Evolutionary conservation across 108 stramenopile genomes (phyloP), one percentile per base, ranked within the genome.

Genomic region (Skeletonema grethae): DNA sequence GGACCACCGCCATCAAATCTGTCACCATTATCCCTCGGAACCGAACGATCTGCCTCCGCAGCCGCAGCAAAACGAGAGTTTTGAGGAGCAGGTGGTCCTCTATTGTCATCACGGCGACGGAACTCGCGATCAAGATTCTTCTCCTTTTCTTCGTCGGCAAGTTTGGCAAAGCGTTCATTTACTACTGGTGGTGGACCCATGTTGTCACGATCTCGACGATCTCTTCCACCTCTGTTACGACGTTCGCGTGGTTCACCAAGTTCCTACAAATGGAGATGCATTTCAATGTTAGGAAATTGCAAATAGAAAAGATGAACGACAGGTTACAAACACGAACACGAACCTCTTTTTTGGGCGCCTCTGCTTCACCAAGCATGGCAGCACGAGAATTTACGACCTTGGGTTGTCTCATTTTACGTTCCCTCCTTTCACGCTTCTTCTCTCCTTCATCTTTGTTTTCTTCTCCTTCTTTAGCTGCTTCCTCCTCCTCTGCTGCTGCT

Each of bases 321-420:
- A n/a, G 59, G 36, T 3, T 2, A 22, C 28, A 25, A 15, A n/a
- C 34, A 16, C 38, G 15, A 16, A 18, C n/a, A 22, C 5, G 34
- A 36, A 86, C 86, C 73, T 81, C 84, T 53, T 79, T 76, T 53
- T 71, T 76, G 11, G 67, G 76, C 10, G 77, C 69, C 5, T 82
- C 82, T 16, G 86, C 86, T 18, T 61, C 75, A 34, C 70, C 89
- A 28, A 93, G 65, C 43, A 79, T 75, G 7, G 90, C 92, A 28
- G 92, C 92, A 65, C 92, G 62, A 5, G 86, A 81, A 63, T 94
- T 94, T 48, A 91, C 85, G 18, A 85, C 75, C 64, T 83, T 73
- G 2, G 90, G 93, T 62, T 88, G 84, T 25, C 87, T 70, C 32
- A 56, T 63, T 55, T 69, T 65, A 48, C 67, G 32, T 74, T 58